These are phyloP conservation scores for Apiospora hydei DNA, from an alignment of 2,329 filamentous ascomycete species.

Conservation along the genomic window DNA sequence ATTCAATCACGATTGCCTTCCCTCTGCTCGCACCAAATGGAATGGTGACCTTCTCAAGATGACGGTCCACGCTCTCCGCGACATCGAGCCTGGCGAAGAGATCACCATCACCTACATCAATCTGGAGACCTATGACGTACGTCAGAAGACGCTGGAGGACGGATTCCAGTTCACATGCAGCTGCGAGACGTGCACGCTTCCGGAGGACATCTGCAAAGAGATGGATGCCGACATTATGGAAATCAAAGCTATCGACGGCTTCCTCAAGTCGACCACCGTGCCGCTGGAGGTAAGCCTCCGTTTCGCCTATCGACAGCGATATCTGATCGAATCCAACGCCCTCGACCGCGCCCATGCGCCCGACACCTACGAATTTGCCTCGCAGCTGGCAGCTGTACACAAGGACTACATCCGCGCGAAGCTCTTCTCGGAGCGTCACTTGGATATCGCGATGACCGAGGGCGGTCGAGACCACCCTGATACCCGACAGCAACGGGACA, in stretches of 20 bases:
- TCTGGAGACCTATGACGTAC: not conserved
- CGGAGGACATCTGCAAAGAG: not conserved
- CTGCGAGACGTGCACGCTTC: conserved; percentile 23
- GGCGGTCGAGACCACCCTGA: not conserved
- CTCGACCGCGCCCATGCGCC: not conserved
- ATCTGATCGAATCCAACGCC: not conserved
- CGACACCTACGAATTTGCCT: not conserved
- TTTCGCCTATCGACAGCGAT: not conserved
- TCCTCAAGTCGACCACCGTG: not conserved
- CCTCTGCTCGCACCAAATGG: conserved; percentile 22
- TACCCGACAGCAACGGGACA: not conserved
- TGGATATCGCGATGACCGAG: not conserved
- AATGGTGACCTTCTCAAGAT: not conserved
- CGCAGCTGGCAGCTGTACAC: not conserved
- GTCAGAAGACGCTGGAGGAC: not conserved
- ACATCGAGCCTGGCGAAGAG: conserved; percentile 26
- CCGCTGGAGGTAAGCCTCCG: not conserved
- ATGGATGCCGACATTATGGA: not conserved
- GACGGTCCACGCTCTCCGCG: conserved; percentile 25
- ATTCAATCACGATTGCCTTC: conserved; percentile 25
- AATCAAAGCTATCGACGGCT: not conserved
- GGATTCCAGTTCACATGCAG: conserved; percentile 21
- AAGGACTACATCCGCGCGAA: not conserved
- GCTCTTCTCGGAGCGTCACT: not conserved
- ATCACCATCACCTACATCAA: conserved; percentile 26